phyloP scores from a whole-genome alignment of 1,284 basidiomycete genomes.

The Tylopilus sp. region DNA sequence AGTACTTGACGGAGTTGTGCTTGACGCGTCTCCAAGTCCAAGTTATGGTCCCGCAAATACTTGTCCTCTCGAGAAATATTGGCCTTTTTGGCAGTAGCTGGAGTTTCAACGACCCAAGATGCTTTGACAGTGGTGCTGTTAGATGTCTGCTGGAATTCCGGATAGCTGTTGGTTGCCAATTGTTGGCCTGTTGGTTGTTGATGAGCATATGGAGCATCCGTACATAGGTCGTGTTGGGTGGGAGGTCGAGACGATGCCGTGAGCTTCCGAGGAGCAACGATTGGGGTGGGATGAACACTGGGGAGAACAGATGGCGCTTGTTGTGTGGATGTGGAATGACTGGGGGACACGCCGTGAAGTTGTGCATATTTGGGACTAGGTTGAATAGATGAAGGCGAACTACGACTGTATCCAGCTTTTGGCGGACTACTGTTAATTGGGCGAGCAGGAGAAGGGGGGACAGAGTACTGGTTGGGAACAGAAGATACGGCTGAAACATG shows the following conservation, averaged over 20 bases:
- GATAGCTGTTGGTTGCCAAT: constrained; percentile 6
- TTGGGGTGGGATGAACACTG: constrained; percentile 24
- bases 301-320: constrained; percentile 18
- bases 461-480: constrained; percentile 16
- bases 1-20: constrained; percentile 33
- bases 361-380: constrained; percentile 28
- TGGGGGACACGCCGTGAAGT: constrained; percentile 14
- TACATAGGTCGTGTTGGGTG: constrained; percentile 20
- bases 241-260: constrained; percentile 27
- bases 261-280: constrained; percentile 16
- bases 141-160: constrained; percentile 16
- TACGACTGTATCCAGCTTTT: constrained; percentile 14
- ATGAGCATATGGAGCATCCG: constrained; percentile 6
- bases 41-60: constrained; percentile 24
- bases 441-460: constrained; percentile 21
- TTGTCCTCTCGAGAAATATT: constrained; percentile 29
- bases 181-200: constrained; percentile 18
- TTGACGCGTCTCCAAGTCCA: constrained; percentile 25
- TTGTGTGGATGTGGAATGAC: constrained; percentile 14
- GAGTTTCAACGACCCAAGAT: constrained; percentile 34
- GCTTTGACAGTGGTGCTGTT: constrained; percentile 26
- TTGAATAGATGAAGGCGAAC: constrained; percentile 17
- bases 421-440: constrained; percentile 13
- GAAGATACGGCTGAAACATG: constrained; percentile 10
- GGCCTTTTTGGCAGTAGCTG: constrained; percentile 17